Evolutionary conservation across 495 filamentous ascomycete species (phyloP), one percentile per base, ranked within the genome.

Genomic region (Daldinia bambusicola): DNA sequence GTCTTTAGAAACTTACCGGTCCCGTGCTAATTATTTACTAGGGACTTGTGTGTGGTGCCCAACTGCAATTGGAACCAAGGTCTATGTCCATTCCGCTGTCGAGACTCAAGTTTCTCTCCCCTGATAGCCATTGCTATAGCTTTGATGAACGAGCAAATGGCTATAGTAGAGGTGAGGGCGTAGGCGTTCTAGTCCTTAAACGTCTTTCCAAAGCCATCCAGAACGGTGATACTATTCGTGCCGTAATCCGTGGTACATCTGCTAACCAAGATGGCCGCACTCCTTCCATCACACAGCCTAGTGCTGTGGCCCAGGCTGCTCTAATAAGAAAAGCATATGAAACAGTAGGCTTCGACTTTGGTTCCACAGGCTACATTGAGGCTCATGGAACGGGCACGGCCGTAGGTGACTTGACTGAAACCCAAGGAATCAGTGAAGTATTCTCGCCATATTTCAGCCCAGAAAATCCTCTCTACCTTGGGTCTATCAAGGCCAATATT

Each of bases 81-180:
- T 40, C 20, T 10, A 36, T 36, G 34, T 69, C 58, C 30, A 41
- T 71, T 8, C 12, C 51, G 12, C 30, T 66, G 48, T 55, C 61
- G 30, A 70, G 52, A 13, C 18, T 73, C 1, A 50, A 61, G 13
- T 79, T 79, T 58, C 61, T 83, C 12, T 73, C 71, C 22, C 72
- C 77, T 1, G 70, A 69, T 18, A 75, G 78, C 4, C 72, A 53
- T 0, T 90, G 82, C 55, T 75, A 83, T 34, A 84, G 82, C 5
- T 92, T 88, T 69, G 85, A 88, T 66, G 76, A 78, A 0, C 48
- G 61, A 0, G 89, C 88, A 0, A 77, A 88, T 74, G 89, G 89
- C 0, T 91, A 88, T 74, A 85, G 72, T 0, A 76, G 88, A 4
- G 89, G 80, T 0, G 89, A 92, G 56, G 89, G 81, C 1, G 61